Evolutionary conservation across 805 yeast genomes (phyloP).

Genomic region (Candida wancherniae): DNA sequence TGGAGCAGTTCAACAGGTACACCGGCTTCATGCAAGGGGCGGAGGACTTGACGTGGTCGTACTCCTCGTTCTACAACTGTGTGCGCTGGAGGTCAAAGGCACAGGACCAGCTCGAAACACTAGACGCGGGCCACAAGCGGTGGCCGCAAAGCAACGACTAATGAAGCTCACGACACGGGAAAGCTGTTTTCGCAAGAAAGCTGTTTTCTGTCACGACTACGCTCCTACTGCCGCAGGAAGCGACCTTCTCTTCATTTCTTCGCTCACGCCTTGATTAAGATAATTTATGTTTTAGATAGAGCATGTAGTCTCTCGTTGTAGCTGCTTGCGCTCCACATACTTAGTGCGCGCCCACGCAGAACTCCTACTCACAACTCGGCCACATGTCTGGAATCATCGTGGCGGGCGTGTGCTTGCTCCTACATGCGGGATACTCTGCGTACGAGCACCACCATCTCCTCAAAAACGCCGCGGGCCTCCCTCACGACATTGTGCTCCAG

Average conservation of each 20-base stretch:
- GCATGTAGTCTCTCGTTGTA: no score
- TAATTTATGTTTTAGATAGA: no score
- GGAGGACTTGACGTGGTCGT: conserved; percentile 83
- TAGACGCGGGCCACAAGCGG: no score
- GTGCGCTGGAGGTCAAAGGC: conserved; percentile 56
- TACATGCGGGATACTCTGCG: conserved; percentile 53
- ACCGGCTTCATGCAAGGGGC: conserved; percentile 91
- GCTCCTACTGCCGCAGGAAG: no score
- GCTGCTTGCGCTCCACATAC: no score
- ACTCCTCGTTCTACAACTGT: conserved; percentile 70
- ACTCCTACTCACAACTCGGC: background rate
- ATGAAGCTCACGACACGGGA: no score
- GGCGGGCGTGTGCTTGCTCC: conserved; percentile 18
- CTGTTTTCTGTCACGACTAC: no score
- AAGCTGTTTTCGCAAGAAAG: no score
- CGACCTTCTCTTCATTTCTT: no score
- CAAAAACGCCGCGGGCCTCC: conserved; percentile 26
- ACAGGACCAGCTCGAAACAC: conserved; percentile 1
- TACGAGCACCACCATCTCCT: conserved; percentile 44
- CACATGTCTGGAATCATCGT: background rate
- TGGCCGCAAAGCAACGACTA: no score
- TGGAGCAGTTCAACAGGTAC: conserved; percentile 82
- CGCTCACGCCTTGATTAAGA: no score
- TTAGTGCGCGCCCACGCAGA: background rate
- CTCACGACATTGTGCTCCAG: conserved; percentile 49